phyloP scores from a whole-genome alignment of 1,284 basidiomycete species.

The Ceratobasidium sp. region DNA sequence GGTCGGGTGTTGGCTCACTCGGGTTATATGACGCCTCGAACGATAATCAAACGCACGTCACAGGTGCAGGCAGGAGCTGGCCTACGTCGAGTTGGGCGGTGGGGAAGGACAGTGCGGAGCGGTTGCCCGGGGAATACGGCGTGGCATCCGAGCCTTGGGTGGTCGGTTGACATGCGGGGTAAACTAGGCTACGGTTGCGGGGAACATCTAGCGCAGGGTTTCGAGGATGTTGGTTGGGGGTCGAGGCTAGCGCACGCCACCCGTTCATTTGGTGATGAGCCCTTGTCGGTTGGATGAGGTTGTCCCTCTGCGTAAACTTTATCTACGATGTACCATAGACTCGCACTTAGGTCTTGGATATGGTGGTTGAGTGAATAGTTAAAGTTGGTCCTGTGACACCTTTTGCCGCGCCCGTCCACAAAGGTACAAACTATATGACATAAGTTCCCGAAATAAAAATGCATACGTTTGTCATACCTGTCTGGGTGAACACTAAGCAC shows the following conservation, averaged over 20 bases:
- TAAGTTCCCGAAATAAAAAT: not conserved
- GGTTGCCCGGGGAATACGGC: not conserved
- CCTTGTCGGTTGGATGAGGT: not conserved
- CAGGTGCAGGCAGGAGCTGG: not conserved
- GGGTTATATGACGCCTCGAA: not conserved
- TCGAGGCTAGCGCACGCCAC: not conserved
- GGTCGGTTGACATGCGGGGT: not conserved
- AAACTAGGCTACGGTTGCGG: constrained; percentile 1
- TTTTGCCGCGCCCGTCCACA: not conserved
- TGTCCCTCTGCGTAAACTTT: not conserved
- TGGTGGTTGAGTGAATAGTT: not conserved
- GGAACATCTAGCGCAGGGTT: constrained; percentile 6
- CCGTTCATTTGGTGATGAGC: not conserved
- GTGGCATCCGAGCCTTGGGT: not conserved
- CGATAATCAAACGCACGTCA: constrained; percentile 12
- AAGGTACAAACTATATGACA: constrained; percentile 1
- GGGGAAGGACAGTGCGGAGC: not conserved
- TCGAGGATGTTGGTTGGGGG: not conserved
- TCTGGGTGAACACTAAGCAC: not conserved
- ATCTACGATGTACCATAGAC: not conserved
- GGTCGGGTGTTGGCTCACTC: not conserved
- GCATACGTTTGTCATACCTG: constrained; percentile 8
- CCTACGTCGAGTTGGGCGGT: not conserved
- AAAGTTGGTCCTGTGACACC: not conserved
- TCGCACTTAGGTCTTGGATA: not conserved